A percentile compares a stretch with the other conserved stretches of the same genome.
Evolutionary conservation across 148 eudicot genomes (phyloP).

Genomic region (Rheum nobile): DNA sequence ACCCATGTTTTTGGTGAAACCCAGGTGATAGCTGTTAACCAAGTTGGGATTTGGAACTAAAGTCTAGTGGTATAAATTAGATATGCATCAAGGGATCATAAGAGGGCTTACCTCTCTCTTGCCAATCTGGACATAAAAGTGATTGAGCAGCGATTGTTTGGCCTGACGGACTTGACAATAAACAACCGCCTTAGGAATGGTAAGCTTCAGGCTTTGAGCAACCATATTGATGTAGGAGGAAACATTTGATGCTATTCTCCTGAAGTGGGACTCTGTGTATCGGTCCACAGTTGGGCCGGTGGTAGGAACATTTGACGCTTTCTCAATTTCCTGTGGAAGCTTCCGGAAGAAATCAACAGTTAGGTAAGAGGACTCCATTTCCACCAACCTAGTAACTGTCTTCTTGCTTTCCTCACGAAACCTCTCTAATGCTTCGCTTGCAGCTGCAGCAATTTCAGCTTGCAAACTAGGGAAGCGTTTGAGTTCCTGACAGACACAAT

Average conservation of each 20-base stretch:
- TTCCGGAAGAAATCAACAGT: constrained; percentile 22
- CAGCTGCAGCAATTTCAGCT: constrained; percentile 15
- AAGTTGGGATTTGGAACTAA: too few relatives aligned
- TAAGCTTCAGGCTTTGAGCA: constrained; percentile 16
- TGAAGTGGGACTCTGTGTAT: constrained; percentile 16
- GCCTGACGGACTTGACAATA: constrained; percentile 30
- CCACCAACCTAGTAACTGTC: constrained; percentile 15
- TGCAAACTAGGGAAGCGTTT: constrained; percentile 18
- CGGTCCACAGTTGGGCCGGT: constrained; percentile 9
- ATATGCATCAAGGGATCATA: not conserved
- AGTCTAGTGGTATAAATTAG: too few relatives aligned
- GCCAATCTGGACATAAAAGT: constrained; percentile 19
- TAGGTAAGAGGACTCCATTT: constrained; percentile 20
- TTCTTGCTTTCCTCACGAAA: constrained; percentile 20
- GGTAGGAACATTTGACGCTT: constrained; percentile 16
- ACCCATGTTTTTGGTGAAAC: too few relatives aligned
- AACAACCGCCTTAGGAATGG: constrained; percentile 25
- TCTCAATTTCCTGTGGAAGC: constrained; percentile 23
- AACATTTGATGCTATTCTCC: constrained; percentile 22
- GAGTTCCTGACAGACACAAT: constrained; percentile 13
- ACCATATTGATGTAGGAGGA: constrained; percentile 28
- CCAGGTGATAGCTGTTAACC: too few relatives aligned
- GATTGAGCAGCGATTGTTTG: constrained; percentile 22
- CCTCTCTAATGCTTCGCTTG: constrained; percentile 20
- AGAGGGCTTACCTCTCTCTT: constrained; percentile 16